These are phyloP conservation scores for Aaosphaeria arxii DNA, from an alignment of 2,329 filamentous ascomycete species.

Conservation along the genomic window DNA sequence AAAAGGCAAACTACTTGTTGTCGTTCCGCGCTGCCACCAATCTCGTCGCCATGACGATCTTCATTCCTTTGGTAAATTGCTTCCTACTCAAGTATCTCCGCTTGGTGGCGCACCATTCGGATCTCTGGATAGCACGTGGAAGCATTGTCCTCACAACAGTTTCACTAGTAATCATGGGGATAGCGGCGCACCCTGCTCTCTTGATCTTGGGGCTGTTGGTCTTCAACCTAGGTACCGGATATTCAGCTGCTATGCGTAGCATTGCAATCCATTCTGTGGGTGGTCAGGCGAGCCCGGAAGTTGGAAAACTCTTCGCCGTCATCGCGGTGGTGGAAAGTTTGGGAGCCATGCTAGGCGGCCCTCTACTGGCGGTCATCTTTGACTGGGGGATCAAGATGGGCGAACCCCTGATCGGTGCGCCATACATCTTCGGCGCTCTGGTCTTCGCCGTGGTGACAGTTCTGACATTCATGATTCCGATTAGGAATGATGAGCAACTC, in stretches of 20 bases:
- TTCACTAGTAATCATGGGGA: constrained; percentile 46
- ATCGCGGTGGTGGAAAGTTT: constrained; percentile 49
- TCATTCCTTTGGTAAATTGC: constrained; percentile 43
- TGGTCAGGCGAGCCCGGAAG: constrained; percentile 40
- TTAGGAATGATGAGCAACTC: constrained; percentile 15
- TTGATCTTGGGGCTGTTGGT: constrained; percentile 46
- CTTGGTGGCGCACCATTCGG: constrained; percentile 40
- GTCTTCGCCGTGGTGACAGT: constrained; percentile 22
- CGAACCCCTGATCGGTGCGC: constrained; percentile 47
- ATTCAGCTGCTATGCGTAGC: constrained; percentile 45
- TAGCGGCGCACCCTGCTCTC: constrained; percentile 42
- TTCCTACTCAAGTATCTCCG: constrained; percentile 36
- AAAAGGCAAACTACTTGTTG: constrained; percentile 39
- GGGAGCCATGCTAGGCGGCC: constrained; percentile 47
- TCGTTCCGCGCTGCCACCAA: constrained; percentile 48
- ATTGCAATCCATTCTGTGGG: constrained; percentile 49
- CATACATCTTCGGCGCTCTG: constrained; percentile 32
- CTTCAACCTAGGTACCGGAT: constrained; percentile 49
- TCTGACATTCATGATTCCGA: constrained; percentile 25
- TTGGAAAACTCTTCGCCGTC: constrained; percentile 49
- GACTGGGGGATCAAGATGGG: constrained; percentile 47
- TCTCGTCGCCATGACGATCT: constrained; percentile 45
- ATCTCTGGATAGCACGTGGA: constrained; percentile 45
- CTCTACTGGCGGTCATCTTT: constrained; percentile 46
- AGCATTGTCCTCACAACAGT: constrained; percentile 45